A percentile compares a stretch with the other conserved stretches of the same genome.
These are phyloP conservation scores for Cladosporium austrohemisphaericum DNA, from an alignment of 2,329 filamentous ascomycete species.

Conservation along the genomic window DNA sequence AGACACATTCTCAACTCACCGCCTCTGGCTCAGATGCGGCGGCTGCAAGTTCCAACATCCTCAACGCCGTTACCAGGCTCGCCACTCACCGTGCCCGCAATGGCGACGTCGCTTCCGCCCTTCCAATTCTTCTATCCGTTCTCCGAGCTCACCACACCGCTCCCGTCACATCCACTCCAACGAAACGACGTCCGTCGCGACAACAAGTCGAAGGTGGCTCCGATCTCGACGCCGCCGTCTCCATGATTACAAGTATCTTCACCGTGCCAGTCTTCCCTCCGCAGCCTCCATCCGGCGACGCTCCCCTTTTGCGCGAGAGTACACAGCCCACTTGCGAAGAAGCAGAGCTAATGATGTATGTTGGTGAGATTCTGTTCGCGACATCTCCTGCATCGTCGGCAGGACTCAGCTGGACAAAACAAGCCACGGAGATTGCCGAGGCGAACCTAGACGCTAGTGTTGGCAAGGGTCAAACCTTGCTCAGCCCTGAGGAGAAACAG, in stretches of 20 bases:
- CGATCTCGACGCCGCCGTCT: constrained; percentile 23
- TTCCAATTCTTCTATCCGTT: constrained; percentile 82
- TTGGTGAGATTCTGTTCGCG: constrained; percentile 88
- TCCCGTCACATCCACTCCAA: constrained; percentile 41
- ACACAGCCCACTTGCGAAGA: constrained; percentile 69
- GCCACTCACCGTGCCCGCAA: constrained; percentile 72
- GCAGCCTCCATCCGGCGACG: constrained; percentile 65
- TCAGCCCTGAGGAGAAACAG: constrained; percentile 46
- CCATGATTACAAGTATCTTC: constrained; percentile 35
- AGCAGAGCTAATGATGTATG: constrained; percentile 80
- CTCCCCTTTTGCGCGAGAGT: constrained; percentile 58
- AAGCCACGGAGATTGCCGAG: constrained; percentile 78
- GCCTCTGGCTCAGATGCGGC: constrained; percentile 41
- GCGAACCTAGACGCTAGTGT: constrained; percentile 35
- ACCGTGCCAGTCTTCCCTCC: constrained; percentile 57
- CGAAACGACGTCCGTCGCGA: constrained; percentile 24
- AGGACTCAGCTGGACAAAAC: constrained; percentile 83
- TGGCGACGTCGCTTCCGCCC: constrained; percentile 63
- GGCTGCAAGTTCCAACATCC: constrained; percentile 63
- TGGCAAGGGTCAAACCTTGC: constrained; percentile 20
- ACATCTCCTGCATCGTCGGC: constrained; percentile 53
- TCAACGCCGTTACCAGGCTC: constrained; percentile 70
- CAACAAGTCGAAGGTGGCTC: constrained; percentile 18
- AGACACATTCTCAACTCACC: neutral
- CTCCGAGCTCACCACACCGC: constrained; percentile 69